Percentiles rank a stretch among this genome's conserved stretches.
Evolutionary conservation across 2,329 filamentous ascomycete genomes (phyloP).

Genomic region (Fusarium sp.): DNA sequence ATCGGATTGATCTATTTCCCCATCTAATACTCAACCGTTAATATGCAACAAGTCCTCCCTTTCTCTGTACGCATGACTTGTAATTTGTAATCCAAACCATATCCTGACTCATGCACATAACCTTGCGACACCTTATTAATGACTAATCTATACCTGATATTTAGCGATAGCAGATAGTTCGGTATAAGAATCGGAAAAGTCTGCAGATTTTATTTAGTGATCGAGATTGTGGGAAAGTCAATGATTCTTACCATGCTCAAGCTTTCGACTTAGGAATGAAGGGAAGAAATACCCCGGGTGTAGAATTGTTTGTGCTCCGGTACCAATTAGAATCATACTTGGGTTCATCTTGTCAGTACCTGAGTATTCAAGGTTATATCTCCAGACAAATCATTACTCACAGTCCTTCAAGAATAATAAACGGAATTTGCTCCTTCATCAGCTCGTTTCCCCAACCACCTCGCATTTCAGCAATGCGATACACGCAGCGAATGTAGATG

Average conservation of each 20-base stretch:
- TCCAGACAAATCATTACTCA: background rate
- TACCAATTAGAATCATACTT: slow-evolving; percentile 13
- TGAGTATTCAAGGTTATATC: no score
- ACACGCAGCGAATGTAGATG: slow-evolving; percentile 22
- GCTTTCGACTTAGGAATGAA: background rate
- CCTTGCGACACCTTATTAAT: no score
- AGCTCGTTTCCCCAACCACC: slow-evolving; percentile 2
- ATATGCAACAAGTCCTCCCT: no score
- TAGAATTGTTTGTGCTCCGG: background rate
- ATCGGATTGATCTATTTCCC: background rate
- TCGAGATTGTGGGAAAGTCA: no score
- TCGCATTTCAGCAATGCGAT: slow-evolving; percentile 23
- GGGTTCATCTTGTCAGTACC: rapidly evolving
- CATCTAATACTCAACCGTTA: no score
- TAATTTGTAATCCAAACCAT: background rate
- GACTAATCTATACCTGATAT: background rate
- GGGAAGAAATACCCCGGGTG: slow-evolving; percentile 9
- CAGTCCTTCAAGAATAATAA: slow-evolving; percentile 13
- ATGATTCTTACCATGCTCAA: background rate
- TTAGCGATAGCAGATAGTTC: background rate
- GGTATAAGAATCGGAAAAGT: background rate
- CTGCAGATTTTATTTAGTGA: background rate
- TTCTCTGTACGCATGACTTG: background rate
- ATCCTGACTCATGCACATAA: background rate
- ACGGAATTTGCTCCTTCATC: slow-evolving; percentile 17